Evolutionary conservation across 208 protist species (phyloP).

Genomic region (Wallacemonas sp.): DNA sequence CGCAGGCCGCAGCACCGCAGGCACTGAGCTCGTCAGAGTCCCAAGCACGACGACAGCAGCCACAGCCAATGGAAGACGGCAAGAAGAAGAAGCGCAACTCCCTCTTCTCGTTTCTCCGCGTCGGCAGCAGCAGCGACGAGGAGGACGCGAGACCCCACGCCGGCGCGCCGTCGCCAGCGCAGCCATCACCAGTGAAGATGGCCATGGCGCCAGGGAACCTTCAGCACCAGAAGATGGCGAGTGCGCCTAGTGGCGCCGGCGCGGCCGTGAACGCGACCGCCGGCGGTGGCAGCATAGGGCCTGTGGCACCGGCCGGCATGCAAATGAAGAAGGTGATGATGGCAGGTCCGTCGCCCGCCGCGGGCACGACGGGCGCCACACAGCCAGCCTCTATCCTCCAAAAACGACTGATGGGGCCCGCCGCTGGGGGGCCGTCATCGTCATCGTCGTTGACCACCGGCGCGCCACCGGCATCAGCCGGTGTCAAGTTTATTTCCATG

Average conservation of each 20-base stretch:
- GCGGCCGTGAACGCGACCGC: no score
- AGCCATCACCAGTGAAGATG: not conserved
- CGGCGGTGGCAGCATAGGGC: no score
- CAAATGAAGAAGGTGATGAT: not conserved
- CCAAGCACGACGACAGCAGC: no score
- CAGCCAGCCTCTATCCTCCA: not conserved
- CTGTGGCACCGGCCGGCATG: not conserved
- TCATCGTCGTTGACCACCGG: no score
- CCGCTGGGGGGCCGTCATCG: no score
- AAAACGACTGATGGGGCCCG: not conserved
- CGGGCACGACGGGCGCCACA: not conserved
- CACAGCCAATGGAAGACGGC: no score
- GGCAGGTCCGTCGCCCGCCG: not conserved
- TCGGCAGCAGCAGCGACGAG: not conserved
- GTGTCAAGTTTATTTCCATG: not conserved
- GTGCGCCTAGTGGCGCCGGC: not conserved
- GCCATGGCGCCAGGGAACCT: slow-evolving; percentile 12
- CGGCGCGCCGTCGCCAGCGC: no score
- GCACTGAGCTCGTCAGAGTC: no score
- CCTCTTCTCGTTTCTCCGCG: slow-evolving; percentile 1
- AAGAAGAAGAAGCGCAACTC: slow-evolving; percentile 4
- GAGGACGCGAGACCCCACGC: not conserved
- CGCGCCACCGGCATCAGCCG: no score
- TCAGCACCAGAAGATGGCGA: not conserved
- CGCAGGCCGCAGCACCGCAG: no score